phyloP scores from a whole-genome alignment of 257 asterid species.

The Oldenlandia corymbosa region DNA sequence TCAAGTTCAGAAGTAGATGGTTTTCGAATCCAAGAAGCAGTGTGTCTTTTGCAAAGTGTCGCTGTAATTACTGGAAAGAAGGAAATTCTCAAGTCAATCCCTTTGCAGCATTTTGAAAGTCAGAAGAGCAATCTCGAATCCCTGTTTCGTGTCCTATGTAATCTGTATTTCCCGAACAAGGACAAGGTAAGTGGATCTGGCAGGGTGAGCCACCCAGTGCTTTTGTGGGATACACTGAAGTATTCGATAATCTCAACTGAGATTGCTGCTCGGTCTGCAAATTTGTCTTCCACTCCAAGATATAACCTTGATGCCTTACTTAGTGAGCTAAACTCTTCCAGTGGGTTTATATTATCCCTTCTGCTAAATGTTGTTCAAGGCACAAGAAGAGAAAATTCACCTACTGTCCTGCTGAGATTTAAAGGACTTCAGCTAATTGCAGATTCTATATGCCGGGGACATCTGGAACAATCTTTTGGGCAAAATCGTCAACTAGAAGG shows the following conservation, averaged over 20 bases:
- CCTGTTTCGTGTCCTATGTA: slow-evolving; percentile 47
- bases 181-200: slow-evolving; percentile 64
- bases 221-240: slow-evolving; percentile 87
- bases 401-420: slow-evolving; percentile 50
- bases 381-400: slow-evolving; percentile 44
- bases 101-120: slow-evolving; percentile 38
- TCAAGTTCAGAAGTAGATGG: slow-evolving; percentile 28
- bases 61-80: slow-evolving; percentile 49
- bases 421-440: slow-evolving; percentile 73
- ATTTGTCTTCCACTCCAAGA: slow-evolving; percentile 59
- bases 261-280: slow-evolving; percentile 78
- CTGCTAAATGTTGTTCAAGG: slow-evolving; percentile 61
- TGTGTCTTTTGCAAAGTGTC: slow-evolving; percentile 53
- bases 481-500: slow-evolving; percentile 38
- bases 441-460: slow-evolving; percentile 50
- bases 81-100: slow-evolving; percentile 47
- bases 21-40: slow-evolving; percentile 49
- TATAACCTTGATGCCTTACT: slow-evolving; percentile 52
- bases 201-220: slow-evolving; percentile 54
- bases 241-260: slow-evolving; percentile 78
- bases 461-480: slow-evolving; percentile 27
- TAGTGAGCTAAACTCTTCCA: slow-evolving; percentile 73
- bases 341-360: slow-evolving; percentile 76
- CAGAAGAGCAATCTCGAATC: slow-evolving; percentile 57
- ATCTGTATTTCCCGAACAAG: slow-evolving; percentile 62